A percentile compares a stretch with the other conserved stretches of the same genome.
phyloP scores from a whole-genome alignment of 192 early-diverging fungal species.

The Linderina pennispora region DNA sequence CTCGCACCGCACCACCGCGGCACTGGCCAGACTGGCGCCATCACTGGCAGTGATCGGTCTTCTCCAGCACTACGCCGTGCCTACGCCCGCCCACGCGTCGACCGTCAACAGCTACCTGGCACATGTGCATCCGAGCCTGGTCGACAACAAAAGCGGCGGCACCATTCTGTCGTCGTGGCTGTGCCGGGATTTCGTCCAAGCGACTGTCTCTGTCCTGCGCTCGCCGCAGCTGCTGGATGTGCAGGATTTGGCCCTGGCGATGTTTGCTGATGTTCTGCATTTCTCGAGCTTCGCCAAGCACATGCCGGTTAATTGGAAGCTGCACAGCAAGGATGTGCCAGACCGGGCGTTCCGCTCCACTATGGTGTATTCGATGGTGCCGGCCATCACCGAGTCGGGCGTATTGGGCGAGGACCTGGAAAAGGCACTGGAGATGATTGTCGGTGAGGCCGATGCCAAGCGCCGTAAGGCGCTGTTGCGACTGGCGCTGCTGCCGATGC shows the following conservation, averaged over 20 bases:
- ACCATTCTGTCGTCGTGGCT: slow-evolving; percentile 9
- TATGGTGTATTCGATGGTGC: slow-evolving; percentile 1
- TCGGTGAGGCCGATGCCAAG: slow-evolving; percentile 1
- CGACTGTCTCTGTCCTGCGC: slow-evolving; percentile 8
- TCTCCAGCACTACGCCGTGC: slow-evolving; percentile 18
- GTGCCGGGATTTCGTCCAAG: not conserved
- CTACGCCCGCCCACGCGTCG: slow-evolving; percentile 25
- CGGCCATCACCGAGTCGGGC: not conserved
- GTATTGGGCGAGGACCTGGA: slow-evolving; percentile 7
- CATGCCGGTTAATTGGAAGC: slow-evolving; percentile 21
- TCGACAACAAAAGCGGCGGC: too few species aligned
- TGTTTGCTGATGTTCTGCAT: slow-evolving; percentile 15
- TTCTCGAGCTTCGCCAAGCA: slow-evolving; percentile 7
- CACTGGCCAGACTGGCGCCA: slow-evolving; percentile 14
- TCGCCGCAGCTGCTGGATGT: slow-evolving; percentile 14
- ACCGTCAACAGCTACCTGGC: slow-evolving; percentile 6
- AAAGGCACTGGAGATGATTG: slow-evolving; percentile 1
- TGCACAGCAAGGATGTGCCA: slow-evolving; percentile 21
- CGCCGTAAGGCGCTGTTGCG: slow-evolving; percentile 22
- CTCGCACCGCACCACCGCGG: slow-evolving; percentile 1
- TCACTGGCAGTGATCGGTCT: slow-evolving; percentile 14
- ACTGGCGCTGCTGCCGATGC: slow-evolving; percentile 15
- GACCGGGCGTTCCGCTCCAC: slow-evolving; percentile 12
- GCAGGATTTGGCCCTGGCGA: slow-evolving; percentile 10
- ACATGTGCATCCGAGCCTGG: too few species aligned